These are phyloP conservation scores for Atkinsonella texensis DNA, from an alignment of 2,329 filamentous ascomycete species.

Conservation along the genomic window DNA sequence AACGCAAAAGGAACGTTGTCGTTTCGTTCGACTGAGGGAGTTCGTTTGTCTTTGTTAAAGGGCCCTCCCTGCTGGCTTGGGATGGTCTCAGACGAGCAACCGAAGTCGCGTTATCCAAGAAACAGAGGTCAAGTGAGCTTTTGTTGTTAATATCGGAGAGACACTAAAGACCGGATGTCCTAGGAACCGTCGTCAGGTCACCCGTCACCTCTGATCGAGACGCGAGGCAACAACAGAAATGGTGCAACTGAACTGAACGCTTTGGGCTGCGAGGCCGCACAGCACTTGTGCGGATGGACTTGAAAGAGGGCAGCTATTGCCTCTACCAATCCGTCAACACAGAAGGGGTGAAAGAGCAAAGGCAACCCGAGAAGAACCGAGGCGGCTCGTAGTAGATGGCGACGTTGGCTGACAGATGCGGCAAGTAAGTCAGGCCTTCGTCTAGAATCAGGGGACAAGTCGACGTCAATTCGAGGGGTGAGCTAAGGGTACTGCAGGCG, in stretches of 20 bases:
- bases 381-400: conserved; percentile 2
- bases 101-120: conserved; percentile 8
- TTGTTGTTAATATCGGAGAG: neutral
- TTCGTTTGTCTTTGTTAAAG: conserved; percentile 2
- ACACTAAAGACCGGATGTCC: neutral
- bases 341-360: neutral
- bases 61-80: conserved; percentile 7
- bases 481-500: conserved; percentile 7
- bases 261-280: conserved; percentile 1
- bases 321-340: neutral
- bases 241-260: neutral
- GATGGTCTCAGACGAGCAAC: conserved; percentile 8
- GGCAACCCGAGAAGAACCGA: neutral
- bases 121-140: conserved; percentile 5
- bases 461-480: conserved; percentile 1
- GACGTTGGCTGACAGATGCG: conserved; percentile 1
- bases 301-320: neutral
- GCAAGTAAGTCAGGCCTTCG: conserved; percentile 1
- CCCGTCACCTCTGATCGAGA: neutral
- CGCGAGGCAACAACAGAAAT: neutral
- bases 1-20: neutral
- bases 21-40: conserved; percentile 4
- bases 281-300: neutral
- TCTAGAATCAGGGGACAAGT: neutral
- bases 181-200: neutral